Percentiles rank a stretch among this genome's conserved stretches.
Conservation (phyloP, 75 land plant species). For the Pinus taeda region DNA sequence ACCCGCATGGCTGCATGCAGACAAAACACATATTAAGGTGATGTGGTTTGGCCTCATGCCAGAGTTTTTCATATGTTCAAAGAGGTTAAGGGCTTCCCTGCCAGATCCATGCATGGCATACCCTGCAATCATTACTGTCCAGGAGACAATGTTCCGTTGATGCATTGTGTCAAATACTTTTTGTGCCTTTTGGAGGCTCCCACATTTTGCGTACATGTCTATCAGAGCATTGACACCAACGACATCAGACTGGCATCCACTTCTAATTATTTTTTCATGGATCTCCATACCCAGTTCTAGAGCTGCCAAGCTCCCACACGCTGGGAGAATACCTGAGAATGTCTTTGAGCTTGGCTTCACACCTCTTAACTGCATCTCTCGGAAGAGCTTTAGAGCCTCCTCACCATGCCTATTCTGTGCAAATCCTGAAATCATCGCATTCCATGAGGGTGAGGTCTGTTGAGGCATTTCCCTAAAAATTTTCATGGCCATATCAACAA, state of each 20-base stretch:
- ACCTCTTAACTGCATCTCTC: background rate
- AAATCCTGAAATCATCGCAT: slow-evolving; percentile 47
- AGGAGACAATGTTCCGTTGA: slow-evolving; percentile 27
- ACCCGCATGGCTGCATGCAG: background rate
- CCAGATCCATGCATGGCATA: slow-evolving; percentile 31
- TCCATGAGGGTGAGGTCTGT: slow-evolving; percentile 36
- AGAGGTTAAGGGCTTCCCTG: slow-evolving; percentile 29
- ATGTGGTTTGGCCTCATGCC: background rate
- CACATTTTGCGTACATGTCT: slow-evolving; percentile 73
- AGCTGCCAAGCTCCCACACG: slow-evolving; percentile 42
- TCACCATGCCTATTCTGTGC: slow-evolving; percentile 26
- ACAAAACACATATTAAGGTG: background rate
- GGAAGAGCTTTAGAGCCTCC: slow-evolving; percentile 27
- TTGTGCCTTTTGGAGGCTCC: slow-evolving; percentile 43
- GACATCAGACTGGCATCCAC: slow-evolving; percentile 25
- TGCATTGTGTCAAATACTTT: slow-evolving; percentile 37
- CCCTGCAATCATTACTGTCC: slow-evolving; percentile 51
- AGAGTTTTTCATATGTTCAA: slow-evolving; percentile 21
- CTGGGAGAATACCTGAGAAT: slow-evolving; percentile 29
- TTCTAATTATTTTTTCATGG: slow-evolving; percentile 34
- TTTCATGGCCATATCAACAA: slow-evolving; percentile 26
- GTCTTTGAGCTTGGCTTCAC: slow-evolving; percentile 35
- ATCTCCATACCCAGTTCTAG: slow-evolving; percentile 31
- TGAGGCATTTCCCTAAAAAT: slow-evolving; percentile 25
- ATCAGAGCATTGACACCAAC: slow-evolving; percentile 39